Evolutionary conservation across 257 asterid species (phyloP).

Genomic region (Verbena officinalis): DNA sequence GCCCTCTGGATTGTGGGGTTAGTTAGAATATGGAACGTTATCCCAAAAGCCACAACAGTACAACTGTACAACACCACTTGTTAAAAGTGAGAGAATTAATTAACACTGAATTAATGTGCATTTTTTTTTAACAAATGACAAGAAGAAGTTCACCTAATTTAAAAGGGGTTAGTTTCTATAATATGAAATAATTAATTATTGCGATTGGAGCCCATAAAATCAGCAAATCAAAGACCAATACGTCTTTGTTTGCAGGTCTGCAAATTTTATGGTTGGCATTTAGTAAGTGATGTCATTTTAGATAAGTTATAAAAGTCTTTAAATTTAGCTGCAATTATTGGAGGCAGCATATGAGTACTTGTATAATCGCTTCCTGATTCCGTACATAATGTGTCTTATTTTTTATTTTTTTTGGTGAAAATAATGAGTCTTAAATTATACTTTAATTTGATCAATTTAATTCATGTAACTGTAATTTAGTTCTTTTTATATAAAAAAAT

Average conservation of each 20-base stretch:
- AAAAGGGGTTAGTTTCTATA: not conserved
- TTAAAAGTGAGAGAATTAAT: not conserved
- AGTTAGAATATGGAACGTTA: not conserved
- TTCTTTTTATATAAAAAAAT: too few species aligned
- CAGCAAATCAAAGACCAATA: not conserved
- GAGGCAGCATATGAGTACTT: not conserved
- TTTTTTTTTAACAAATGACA: constrained; percentile 6
- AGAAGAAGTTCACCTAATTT: constrained; percentile 31
- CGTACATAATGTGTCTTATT: not conserved
- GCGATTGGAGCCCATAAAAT: constrained; percentile 14
- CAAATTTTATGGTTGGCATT: not conserved
- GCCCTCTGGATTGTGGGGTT: not conserved
- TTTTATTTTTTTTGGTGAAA: too few species aligned
- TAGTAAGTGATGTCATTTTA: not conserved
- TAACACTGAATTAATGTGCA: not conserved
- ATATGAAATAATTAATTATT: not conserved
- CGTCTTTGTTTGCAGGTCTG: not conserved
- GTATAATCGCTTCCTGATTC: constrained; percentile 1
- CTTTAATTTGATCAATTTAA: too few species aligned
- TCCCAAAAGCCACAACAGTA: not conserved
- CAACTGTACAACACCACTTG: not conserved
- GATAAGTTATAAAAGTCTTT: not conserved
- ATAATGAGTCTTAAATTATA: too few species aligned
- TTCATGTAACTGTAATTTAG: too few species aligned
- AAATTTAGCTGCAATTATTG: constrained; percentile 16